These are phyloP conservation scores for Camelina sativa DNA, from an alignment of 345 rosid species.

Conservation along the genomic window DNA sequence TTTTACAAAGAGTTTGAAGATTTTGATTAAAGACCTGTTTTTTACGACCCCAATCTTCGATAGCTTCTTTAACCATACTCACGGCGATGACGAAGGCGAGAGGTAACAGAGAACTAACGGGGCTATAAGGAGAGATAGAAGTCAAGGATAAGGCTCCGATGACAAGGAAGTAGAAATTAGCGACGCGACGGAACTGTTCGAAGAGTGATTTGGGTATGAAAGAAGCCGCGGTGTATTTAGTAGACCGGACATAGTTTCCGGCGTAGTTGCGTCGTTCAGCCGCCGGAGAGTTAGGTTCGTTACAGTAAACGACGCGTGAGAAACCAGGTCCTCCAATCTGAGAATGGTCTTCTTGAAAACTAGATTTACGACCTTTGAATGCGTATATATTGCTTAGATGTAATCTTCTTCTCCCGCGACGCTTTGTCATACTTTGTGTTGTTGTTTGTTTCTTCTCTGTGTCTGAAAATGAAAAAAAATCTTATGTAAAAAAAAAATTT, in stretches of 20 bases:
- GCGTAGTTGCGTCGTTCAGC: slow-evolving; percentile 54
- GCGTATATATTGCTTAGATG: slow-evolving; percentile 72
- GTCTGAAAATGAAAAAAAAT: slow-evolving; percentile 3
- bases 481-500: too few species aligned
- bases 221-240: slow-evolving; percentile 77
- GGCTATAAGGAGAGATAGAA: slow-evolving; percentile 73
- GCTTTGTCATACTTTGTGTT: slow-evolving; percentile 38
- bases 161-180: slow-evolving; percentile 84
- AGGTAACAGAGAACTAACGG: slow-evolving; percentile 84
- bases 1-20: too few species aligned
- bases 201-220: slow-evolving; percentile 85
- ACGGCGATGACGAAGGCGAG: slow-evolving; percentile 77
- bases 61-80: slow-evolving; percentile 85
- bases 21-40: slow-evolving; percentile 57
- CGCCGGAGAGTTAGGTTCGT: slow-evolving; percentile 71
- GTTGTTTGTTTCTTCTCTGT: slow-evolving; percentile 10
- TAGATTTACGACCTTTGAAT: slow-evolving; percentile 65
- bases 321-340: slow-evolving; percentile 94
- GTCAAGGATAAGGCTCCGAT: slow-evolving; percentile 83
- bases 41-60: slow-evolving; percentile 89
- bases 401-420: slow-evolving; percentile 57
- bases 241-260: slow-evolving; percentile 75
- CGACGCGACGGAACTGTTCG: slow-evolving; percentile 96
- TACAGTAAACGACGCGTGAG: slow-evolving; percentile 79
- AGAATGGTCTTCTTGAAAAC: slow-evolving; percentile 70